Percentiles rank a stretch among this genome's conserved stretches.
phyloP scores from a whole-genome alignment of 441 rosid species.

The Eutrema salsugineum region DNA sequence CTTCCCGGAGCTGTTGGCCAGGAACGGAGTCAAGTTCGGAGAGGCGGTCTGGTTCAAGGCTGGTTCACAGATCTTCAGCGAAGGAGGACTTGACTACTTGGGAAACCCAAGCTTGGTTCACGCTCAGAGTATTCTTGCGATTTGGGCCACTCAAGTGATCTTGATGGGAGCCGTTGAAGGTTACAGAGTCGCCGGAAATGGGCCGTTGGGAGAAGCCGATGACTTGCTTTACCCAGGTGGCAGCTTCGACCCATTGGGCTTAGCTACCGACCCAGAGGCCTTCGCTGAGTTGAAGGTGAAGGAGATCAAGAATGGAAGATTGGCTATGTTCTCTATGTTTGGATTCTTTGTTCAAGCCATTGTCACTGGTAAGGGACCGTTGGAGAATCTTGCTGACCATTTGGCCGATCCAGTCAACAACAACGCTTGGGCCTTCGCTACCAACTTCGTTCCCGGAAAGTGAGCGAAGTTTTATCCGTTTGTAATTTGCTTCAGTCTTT shows the following conservation, averaged over 20 bases:
- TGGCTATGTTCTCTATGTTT: slow-evolving; percentile 60
- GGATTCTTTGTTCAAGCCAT: slow-evolving; percentile 61
- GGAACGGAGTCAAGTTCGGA: slow-evolving; percentile 71
- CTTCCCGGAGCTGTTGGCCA: slow-evolving; percentile 55
- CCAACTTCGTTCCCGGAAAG: slow-evolving; percentile 59
- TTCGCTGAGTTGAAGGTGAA: slow-evolving; percentile 54
- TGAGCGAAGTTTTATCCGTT: slow-evolving; percentile 24
- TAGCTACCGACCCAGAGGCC: slow-evolving; percentile 52
- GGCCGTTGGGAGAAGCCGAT: slow-evolving; percentile 54
- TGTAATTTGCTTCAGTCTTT: slow-evolving; percentile 9
- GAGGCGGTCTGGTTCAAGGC: slow-evolving; percentile 90
- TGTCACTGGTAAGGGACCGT: slow-evolving; percentile 49
- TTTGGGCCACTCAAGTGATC: slow-evolving; percentile 62
- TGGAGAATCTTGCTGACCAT: slow-evolving; percentile 54
- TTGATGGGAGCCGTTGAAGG: slow-evolving; percentile 78
- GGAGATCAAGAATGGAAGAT: slow-evolving; percentile 52
- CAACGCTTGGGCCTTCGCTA: slow-evolving; percentile 59
- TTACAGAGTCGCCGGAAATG: slow-evolving; percentile 55
- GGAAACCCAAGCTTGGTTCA: slow-evolving; percentile 71
- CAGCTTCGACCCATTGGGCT: slow-evolving; percentile 52
- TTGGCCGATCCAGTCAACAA: slow-evolving; percentile 59
- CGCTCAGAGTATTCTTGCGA: slow-evolving; percentile 71
- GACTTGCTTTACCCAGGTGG: slow-evolving; percentile 57
- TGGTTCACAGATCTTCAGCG: slow-evolving; percentile 72
- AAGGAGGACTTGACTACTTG: slow-evolving; percentile 74